Evolutionary conservation across 768 basidiomycete species (phyloP).

Genomic region (Crucibulum laeve): DNA sequence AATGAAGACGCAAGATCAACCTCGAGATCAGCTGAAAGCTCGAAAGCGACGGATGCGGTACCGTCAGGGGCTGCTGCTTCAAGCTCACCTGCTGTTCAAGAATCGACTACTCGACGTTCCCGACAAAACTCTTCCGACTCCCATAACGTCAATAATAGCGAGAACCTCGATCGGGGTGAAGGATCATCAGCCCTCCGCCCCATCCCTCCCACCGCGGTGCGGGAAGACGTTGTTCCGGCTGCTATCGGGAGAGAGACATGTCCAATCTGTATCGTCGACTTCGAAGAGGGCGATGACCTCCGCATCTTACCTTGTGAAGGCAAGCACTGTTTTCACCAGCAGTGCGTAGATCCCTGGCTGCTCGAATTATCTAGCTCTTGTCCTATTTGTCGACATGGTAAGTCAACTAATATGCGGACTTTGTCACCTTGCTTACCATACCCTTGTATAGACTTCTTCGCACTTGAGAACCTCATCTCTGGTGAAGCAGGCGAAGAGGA

Average conservation of each 20-base stretch:
- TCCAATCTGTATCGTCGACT: conserved; percentile 93
- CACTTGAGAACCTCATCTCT: conserved; percentile 53
- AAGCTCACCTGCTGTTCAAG: too few relatives aligned
- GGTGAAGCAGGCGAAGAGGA: conserved; percentile 20
- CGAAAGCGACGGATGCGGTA: too few relatives aligned
- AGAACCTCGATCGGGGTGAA: neutral
- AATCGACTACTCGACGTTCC: neutral
- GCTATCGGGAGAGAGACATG: conserved; percentile 82
- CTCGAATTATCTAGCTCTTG: conserved; percentile 87
- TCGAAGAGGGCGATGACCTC: conserved; percentile 90
- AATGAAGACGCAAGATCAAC: neutral
- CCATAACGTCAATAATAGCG: neutral
- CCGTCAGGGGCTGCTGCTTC: too few relatives aligned
- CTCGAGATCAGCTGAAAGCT: too few relatives aligned
- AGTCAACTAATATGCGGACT: conserved; percentile 10
- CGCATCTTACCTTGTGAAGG: conserved; percentile 90
- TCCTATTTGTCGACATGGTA: conserved; percentile 90
- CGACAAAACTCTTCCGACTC: neutral
- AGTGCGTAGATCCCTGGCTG: conserved; percentile 92
- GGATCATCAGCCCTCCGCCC: neutral
- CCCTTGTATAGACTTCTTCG: conserved; percentile 45
- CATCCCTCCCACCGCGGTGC: neutral
- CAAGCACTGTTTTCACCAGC: conserved; percentile 85
- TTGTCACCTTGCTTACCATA: neutral
- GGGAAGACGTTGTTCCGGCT: conserved; percentile 48